Evolutionary conservation across 768 basidiomycete species (phyloP).

Genomic region (Kwoniella sp.): DNA sequence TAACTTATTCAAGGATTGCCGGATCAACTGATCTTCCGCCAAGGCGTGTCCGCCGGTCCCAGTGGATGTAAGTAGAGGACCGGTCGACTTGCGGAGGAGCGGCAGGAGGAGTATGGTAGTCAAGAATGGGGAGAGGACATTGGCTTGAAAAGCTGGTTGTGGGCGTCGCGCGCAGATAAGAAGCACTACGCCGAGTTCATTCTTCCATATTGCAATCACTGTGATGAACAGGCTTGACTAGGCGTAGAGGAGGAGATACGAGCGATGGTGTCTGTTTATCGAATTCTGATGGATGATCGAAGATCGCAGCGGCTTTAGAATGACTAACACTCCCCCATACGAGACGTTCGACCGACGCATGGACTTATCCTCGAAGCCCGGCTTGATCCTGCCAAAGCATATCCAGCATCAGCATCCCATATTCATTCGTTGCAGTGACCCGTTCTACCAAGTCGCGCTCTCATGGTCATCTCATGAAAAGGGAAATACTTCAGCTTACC

Average conservation of each 20-base stretch:
- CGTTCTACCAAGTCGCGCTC: too few relatives aligned
- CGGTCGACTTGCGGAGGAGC: slow-evolving; percentile 9
- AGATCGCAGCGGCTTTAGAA: background rate
- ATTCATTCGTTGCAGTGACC: too few relatives aligned
- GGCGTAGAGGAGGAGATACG: too few relatives aligned
- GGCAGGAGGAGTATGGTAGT: slow-evolving; percentile 16
- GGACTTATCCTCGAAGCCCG: slow-evolving; percentile 13
- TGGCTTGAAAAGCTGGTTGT: slow-evolving; percentile 27
- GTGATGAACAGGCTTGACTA: too few relatives aligned
- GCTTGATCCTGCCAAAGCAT: slow-evolving; percentile 21
- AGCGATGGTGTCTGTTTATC: too few relatives aligned
- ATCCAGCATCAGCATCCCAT: too few relatives aligned
- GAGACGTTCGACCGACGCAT: slow-evolving; percentile 1
- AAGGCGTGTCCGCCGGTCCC: slow-evolving; percentile 20
- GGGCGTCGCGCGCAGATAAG: too few relatives aligned
- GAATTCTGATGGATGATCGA: slow-evolving; percentile 4
- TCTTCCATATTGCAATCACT: too few relatives aligned
- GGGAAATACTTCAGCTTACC: too few relatives aligned
- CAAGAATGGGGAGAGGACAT: slow-evolving; percentile 25
- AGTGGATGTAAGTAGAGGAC: slow-evolving; percentile 25
- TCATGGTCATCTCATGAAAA: too few relatives aligned
- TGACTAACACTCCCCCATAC: slow-evolving; percentile 24
- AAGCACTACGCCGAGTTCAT: too few relatives aligned
- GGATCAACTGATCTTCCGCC: slow-evolving; percentile 9
- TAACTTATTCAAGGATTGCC: background rate